Percentiles rank a stretch among this genome's conserved stretches.
phyloP scores from a whole-genome alignment of 1,139 yeast genomes.

The Suhomyces atakaporum region DNA sequence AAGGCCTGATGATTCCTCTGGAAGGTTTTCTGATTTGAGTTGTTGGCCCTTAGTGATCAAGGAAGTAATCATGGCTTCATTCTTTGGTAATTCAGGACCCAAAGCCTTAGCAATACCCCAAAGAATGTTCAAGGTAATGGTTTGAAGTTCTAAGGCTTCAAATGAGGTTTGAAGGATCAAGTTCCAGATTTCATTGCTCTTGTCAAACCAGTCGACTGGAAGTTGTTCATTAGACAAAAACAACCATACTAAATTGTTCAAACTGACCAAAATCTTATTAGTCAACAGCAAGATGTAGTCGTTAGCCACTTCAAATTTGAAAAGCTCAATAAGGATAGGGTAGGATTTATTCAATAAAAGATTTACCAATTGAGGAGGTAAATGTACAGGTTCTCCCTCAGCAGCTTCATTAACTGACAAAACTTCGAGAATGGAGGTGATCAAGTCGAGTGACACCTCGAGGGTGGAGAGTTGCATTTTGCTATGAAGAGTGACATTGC shows the following conservation, averaged over 20 bases:
- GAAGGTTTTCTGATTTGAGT: conserved; percentile 12
- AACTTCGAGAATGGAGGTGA: conserved; percentile 74
- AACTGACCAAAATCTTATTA: conserved; percentile 59
- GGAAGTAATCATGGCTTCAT: conserved; percentile 24
- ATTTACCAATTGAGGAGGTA: conserved; percentile 25
- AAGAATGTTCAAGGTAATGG: conserved; percentile 55
- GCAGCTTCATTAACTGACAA: conserved; percentile 33
- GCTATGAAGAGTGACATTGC: conserved; percentile 37
- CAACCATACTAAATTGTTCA: conserved; percentile 72
- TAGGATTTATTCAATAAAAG: conserved; percentile 34
- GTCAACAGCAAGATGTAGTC: conserved; percentile 37
- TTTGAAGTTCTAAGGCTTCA: conserved; percentile 34
- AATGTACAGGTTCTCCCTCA: conserved; percentile 21
- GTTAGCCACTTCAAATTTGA: conserved; percentile 32
- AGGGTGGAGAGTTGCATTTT: conserved; percentile 60
- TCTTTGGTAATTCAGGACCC: conserved; percentile 34
- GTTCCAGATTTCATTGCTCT: conserved; percentile 41
- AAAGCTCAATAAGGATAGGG: conserved; percentile 44
- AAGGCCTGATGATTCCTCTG: conserved; percentile 18
- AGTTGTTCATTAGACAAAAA: conserved; percentile 34
- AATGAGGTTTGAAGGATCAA: conserved; percentile 23
- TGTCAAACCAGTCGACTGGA: conserved; percentile 41
- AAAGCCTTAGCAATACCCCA: conserved; percentile 61
- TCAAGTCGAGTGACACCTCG: conserved; percentile 71
- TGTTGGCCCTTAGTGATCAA: conserved; percentile 26